phyloP scores from a whole-genome alignment of 2,329 filamentous ascomycete species.

The Xylariomycetidae sp. region DNA sequence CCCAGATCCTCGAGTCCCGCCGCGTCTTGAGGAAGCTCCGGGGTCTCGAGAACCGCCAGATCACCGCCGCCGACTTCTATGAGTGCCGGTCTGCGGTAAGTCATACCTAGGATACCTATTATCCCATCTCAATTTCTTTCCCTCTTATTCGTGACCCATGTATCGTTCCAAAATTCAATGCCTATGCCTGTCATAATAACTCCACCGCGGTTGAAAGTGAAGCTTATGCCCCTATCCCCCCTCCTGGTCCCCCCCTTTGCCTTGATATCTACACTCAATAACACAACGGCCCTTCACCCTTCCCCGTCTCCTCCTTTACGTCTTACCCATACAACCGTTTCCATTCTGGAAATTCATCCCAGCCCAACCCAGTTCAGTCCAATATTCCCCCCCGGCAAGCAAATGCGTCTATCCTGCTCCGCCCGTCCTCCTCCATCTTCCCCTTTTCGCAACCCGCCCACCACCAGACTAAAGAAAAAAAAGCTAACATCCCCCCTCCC shows the following conservation, averaged over 20 bases:
- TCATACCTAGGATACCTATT: too few relatives aligned
- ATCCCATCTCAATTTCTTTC: too few relatives aligned
- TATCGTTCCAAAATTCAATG: too few relatives aligned
- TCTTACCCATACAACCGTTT: not conserved
- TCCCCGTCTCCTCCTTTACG: too few relatives aligned
- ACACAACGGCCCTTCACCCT: too few relatives aligned
- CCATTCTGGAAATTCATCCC: too few relatives aligned
- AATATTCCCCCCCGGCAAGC: too few relatives aligned
- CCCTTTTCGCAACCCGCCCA: not conserved
- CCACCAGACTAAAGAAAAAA: not conserved
- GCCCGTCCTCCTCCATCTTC: not conserved
- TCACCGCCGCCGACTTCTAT: slow-evolving; percentile 25
- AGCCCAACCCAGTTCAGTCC: too few relatives aligned
- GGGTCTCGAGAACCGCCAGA: slow-evolving; percentile 8
- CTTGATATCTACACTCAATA: not conserved
- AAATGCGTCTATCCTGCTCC: too few relatives aligned
- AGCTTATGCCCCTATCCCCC: slow-evolving; percentile 6
- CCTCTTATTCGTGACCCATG: too few relatives aligned
- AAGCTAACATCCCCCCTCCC: slow-evolving; percentile 3
- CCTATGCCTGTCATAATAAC: too few relatives aligned
- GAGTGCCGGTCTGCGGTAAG: slow-evolving; percentile 30
- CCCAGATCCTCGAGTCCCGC: slow-evolving; percentile 9
- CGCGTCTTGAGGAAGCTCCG: slow-evolving; percentile 14
- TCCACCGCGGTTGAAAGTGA: too few relatives aligned
- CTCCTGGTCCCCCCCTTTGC: not conserved